phyloP scores from a whole-genome alignment of 176 grass and related monocot species.

The Zizania latifolia region DNA sequence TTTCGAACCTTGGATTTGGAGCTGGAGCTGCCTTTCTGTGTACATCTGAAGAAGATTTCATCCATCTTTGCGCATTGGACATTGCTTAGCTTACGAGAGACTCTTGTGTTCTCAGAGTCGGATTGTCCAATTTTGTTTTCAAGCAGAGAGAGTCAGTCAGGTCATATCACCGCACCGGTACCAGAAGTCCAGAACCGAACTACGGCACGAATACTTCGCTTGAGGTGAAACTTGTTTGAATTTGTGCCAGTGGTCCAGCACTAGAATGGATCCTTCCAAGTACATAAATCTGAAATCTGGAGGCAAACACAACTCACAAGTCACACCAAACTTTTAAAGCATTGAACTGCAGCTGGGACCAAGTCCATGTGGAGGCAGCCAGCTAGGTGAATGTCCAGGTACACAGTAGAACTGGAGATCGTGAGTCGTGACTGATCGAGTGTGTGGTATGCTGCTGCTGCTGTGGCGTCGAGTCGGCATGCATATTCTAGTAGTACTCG shows the following conservation, averaged over 20 bases:
- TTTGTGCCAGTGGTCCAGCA: too few relatives aligned
- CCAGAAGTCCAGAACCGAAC: background rate
- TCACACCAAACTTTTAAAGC: background rate
- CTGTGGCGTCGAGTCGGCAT: background rate
- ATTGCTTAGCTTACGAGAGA: too few relatives aligned
- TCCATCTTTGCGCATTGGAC: too few relatives aligned
- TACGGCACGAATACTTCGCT: conserved; percentile 3
- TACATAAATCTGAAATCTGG: background rate
- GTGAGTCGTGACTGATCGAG: background rate
- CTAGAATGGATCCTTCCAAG: background rate
- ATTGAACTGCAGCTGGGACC: background rate
- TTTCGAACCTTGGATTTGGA: too few relatives aligned
- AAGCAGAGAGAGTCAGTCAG: too few relatives aligned
- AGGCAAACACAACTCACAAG: background rate
- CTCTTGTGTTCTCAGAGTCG: too few relatives aligned
- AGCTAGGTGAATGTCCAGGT: background rate
- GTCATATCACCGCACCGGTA: too few relatives aligned
- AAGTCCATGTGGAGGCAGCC: background rate
- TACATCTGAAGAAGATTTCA: too few relatives aligned
- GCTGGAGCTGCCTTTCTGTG: too few relatives aligned
- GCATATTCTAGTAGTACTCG: too few relatives aligned
- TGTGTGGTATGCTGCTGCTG: background rate
- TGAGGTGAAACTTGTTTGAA: background rate
- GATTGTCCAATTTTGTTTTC: too few relatives aligned
- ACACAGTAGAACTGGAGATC: background rate